Conservation (phyloP, 225 moss, liverwort and hornwort species). For the Sphagnum contortum region DNA sequence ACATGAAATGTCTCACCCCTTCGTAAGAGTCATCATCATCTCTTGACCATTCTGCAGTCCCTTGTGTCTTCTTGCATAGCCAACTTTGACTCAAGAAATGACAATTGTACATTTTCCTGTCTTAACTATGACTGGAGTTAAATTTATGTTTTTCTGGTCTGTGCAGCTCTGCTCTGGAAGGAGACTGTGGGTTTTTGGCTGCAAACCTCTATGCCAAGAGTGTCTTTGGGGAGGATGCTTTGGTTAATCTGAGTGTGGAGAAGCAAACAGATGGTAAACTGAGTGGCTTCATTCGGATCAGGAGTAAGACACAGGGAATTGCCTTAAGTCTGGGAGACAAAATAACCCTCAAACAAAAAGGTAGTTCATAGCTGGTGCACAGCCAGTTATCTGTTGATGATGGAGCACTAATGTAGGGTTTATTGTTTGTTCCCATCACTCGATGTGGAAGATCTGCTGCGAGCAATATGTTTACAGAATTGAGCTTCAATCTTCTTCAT, state of each 20-base stretch:
- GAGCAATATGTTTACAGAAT: no score
- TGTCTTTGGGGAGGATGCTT: slow-evolving; percentile 93
- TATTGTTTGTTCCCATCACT: no score
- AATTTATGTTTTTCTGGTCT: no score
- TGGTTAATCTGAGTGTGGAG: slow-evolving; percentile 94
- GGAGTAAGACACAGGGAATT: slow-evolving; percentile 98
- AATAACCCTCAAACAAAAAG: slow-evolving; percentile 95
- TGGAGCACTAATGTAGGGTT: no score
- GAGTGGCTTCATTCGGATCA: slow-evolving; percentile 90
- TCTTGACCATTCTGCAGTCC: no score
- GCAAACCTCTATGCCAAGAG: slow-evolving; percentile 98
- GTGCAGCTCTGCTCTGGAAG: slow-evolving; percentile 85
- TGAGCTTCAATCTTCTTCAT: no score
- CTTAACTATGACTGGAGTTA: no score
- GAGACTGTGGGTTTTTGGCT: slow-evolving; percentile 90
- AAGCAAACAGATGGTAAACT: slow-evolving; percentile 93
- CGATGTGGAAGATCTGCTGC: no score
- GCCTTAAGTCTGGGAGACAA: slow-evolving; percentile 97
- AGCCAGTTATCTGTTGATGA: no score
- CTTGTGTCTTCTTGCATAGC: no score
- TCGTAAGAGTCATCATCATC: slow-evolving; percentile 30
- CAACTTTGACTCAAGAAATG: no score
- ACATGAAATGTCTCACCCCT: slow-evolving; percentile 98
- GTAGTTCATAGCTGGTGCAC: slow-evolving; percentile 23
- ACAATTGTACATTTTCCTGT: no score